A percentile compares a stretch with the other conserved stretches of the same genome.
These are phyloP conservation scores for Penicillium dipodomyicola DNA, from an alignment of 495 filamentous ascomycete genomes.

Conservation along the genomic window DNA sequence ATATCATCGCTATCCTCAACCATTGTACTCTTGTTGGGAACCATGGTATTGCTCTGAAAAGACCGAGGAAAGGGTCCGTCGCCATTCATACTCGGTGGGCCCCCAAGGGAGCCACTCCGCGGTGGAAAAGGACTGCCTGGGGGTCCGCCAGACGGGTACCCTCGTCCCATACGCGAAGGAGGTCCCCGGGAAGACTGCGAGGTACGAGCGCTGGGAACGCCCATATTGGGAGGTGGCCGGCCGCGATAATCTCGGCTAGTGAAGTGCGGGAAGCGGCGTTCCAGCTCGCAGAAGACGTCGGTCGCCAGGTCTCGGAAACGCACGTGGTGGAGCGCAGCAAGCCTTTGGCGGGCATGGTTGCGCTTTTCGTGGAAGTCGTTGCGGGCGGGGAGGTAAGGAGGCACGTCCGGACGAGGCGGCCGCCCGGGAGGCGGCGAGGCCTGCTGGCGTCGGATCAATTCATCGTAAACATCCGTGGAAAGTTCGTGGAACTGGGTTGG, in stretches of 20 bases:
- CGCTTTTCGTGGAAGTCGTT: conserved; percentile 91
- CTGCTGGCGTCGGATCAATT: conserved; percentile 81
- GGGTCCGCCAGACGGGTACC: conserved; percentile 43
- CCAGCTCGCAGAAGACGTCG: conserved; percentile 92
- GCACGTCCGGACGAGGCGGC: conserved; percentile 54
- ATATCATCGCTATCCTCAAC: conserved; percentile 91
- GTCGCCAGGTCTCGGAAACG: conserved; percentile 89
- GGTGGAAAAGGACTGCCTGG: conserved; percentile 44
- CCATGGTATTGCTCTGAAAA: conserved; percentile 92
- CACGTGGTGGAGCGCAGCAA: conserved; percentile 78
- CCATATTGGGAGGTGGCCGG: conserved; percentile 42
- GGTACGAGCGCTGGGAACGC: conserved; percentile 36
- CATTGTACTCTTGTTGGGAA: conserved; percentile 97
- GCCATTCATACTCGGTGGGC: conserved; percentile 46
- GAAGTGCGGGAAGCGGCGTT: conserved; percentile 85
- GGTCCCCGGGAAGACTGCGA: conserved; percentile 43
- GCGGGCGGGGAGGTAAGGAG: conserved; percentile 75
- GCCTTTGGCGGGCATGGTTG: conserved; percentile 92
- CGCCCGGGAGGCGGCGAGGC: conserved; percentile 54
- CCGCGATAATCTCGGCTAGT: conserved; percentile 58
- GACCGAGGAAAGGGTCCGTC: conserved; percentile 73
- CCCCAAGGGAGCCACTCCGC: conserved; percentile 46
- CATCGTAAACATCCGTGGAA: conserved; percentile 96
- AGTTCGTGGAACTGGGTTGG: conserved; percentile 93
- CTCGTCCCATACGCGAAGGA: conserved; percentile 35